Evolutionary conservation across 2,329 filamentous ascomycete genomes (phyloP), one percentile per base, ranked within the genome.

Genomic region (Neopestalotiopsis sp.): DNA sequence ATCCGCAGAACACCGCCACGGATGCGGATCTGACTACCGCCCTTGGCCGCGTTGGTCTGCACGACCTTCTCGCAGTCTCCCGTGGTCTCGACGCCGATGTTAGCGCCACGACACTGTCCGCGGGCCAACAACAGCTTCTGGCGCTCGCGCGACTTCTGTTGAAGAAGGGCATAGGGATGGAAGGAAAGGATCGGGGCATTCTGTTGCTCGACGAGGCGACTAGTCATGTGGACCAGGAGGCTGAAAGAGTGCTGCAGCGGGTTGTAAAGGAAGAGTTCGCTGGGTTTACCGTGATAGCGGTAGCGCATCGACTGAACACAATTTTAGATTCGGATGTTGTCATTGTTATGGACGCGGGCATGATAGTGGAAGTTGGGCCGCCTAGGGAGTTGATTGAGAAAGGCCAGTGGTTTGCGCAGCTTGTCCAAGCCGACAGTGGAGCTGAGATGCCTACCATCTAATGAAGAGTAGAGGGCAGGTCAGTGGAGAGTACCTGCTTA

Each of bases 1-100:
- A 66, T 14, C 52, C 64, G 7, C 20, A 38, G 9, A 34, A 30
- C 24, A 17, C 17, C 12, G 77, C 81, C 1, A 79, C 78, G 0
- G 72, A 75, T 0, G 72, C 71, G 0, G 79, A 81, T 30, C 82
- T 81, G 68, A 72, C 71, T n/a, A 72, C 72, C 2, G 79, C 78
- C 0, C 45, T 66, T 10, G 1, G 20, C 12, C 64, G 49, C 13
- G 64, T 66, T 58, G 64, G 64, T 28, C 64, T 66, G 4, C 24
- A 30, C 28, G 40, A n/a, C 13, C 28, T 34, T 3, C 32, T 66
- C 1, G 24, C 13, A n/a, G 64, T 6, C 3, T 28, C n/a, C 9
- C 42, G 64, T 20, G 49, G 42, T 24, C 49, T 66, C 24, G 32
- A 66, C 32, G n/a, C 30, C 13, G n/a, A 57, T 17, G 7, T 66